Conservation (phyloP, 208 protist species). For the Acanthamoeba triangularis region DNA sequence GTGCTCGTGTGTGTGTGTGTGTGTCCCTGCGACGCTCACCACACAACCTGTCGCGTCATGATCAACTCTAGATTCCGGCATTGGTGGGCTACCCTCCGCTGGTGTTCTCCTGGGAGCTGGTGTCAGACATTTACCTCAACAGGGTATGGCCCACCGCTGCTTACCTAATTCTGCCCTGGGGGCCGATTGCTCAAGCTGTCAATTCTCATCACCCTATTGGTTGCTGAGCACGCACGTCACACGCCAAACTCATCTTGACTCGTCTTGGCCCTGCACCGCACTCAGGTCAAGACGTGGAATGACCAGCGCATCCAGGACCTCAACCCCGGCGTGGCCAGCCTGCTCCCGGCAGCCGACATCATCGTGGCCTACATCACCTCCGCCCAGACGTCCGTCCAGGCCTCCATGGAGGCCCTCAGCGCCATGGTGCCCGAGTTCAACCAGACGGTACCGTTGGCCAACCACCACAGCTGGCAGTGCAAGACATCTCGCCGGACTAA, state of each 20-base stretch:
- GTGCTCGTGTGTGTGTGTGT: not conserved
- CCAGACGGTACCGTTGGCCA: not conserved
- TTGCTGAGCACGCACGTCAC: too few species aligned
- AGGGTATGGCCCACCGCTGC: not conserved
- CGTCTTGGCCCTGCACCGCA: too few species aligned
- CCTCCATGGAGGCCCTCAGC: slow-evolving; percentile 6
- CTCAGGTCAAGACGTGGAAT: not conserved
- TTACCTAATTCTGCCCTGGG: not conserved
- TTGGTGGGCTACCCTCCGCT: not conserved
- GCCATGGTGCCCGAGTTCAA: slow-evolving; percentile 9
- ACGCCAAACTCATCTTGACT: too few species aligned
- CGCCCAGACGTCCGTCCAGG: not conserved
- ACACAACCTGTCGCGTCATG: not conserved
- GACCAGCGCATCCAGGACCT: not conserved
- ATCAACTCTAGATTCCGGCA: not conserved
- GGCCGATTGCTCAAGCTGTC: not conserved
- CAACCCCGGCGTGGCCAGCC: not conserved
- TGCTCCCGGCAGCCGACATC: not conserved
- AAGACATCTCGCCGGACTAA: not conserved
- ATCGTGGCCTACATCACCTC: not conserved
- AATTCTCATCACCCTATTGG: too few species aligned
- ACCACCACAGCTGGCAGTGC: not conserved
- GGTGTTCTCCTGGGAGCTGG: slow-evolving; percentile 4
- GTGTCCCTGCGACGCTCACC: not conserved
- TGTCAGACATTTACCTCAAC: not conserved